Percentiles rank a stretch among this genome's conserved stretches.
These are phyloP conservation scores for Starmerella etchellsii DNA, from an alignment of 805 yeast genomes.

Conservation along the genomic window DNA sequence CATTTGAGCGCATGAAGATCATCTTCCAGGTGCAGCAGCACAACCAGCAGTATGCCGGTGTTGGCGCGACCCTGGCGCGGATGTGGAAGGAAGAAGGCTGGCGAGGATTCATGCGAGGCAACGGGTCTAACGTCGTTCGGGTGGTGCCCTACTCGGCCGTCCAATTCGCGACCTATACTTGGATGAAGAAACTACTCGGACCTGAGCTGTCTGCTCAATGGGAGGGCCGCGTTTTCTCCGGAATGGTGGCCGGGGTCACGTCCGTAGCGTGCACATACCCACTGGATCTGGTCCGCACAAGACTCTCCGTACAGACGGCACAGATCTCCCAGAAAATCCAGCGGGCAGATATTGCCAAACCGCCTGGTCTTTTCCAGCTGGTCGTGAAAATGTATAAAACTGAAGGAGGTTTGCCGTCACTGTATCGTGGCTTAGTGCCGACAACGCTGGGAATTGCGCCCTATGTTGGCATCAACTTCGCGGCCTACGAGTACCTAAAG, in stretches of 20 bases:
- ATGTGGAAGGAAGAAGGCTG: constrained; percentile 89
- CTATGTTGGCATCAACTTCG: constrained; percentile 83
- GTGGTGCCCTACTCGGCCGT: constrained; percentile 91
- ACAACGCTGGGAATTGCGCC: constrained; percentile 93
- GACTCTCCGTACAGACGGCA: constrained; percentile 83
- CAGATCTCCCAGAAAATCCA: constrained; percentile 27
- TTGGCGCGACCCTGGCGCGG: constrained; percentile 54
- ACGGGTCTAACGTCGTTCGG: constrained; percentile 76
- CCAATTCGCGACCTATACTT: constrained; percentile 76
- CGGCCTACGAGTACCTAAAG: constrained; percentile 72
- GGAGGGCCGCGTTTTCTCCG: constrained; percentile 40
- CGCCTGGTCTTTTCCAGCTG: constrained; percentile 61
- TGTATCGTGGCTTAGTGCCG: constrained; percentile 80
- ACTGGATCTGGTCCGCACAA: constrained; percentile 76
- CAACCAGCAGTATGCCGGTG: constrained; percentile 42
- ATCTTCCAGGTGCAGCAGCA: constrained; percentile 77
- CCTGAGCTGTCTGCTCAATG: constrained; percentile 22
- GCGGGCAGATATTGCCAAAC: constrained; percentile 27
- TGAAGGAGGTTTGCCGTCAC: constrained; percentile 72
- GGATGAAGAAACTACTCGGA: constrained; percentile 35
- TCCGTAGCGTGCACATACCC: constrained; percentile 84
- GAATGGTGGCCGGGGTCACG: constrained; percentile 67
- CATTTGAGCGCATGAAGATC: constrained; percentile 89
- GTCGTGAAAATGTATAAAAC: constrained; percentile 44
- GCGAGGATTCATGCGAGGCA: constrained; percentile 80